Percentiles rank a stretch among this genome's conserved stretches.
These are phyloP conservation scores for Sarcodon sp. DNA, from an alignment of 768 basidiomycete genomes.

Conservation along the genomic window DNA sequence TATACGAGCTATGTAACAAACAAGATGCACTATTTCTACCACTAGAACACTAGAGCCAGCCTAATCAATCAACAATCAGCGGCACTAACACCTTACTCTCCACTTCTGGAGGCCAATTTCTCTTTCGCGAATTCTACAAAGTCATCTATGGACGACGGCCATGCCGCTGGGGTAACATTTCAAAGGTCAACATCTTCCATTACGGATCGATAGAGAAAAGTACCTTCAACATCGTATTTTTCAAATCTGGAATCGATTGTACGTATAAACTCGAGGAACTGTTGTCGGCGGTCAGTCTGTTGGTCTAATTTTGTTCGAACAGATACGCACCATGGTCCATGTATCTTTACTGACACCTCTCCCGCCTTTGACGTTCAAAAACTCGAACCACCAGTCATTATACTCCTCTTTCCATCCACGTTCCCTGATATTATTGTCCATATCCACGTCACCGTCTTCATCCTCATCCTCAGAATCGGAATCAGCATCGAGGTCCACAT, in stretches of 20 bases:
- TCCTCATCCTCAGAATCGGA: slow-evolving; percentile 21
- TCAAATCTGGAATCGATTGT: slow-evolving; percentile 60
- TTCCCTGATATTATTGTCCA: slow-evolving; percentile 16
- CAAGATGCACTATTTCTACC: neutral
- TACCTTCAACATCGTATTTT: slow-evolving; percentile 70
- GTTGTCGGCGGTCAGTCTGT: neutral
- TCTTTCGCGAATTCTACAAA: slow-evolving; percentile 60
- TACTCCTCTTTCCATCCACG: slow-evolving; percentile 54
- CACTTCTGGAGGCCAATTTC: slow-evolving; percentile 13
- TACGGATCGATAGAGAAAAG: slow-evolving; percentile 4
- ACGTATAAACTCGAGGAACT: slow-evolving; percentile 76
- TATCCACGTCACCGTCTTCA: slow-evolving; percentile 27
- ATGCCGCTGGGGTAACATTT: slow-evolving; percentile 40
- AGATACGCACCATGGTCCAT: slow-evolving; percentile 64
- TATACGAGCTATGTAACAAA: neutral
- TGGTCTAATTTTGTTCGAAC: neutral
- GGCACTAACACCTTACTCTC: neutral
- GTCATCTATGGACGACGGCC: slow-evolving; percentile 82
- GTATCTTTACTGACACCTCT: slow-evolving; percentile 84
- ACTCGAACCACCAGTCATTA: slow-evolving; percentile 71
- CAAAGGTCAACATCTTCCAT: neutral
- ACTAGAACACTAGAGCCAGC: neutral
- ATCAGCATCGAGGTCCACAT: slow-evolving; percentile 14
- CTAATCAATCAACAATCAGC: neutral
- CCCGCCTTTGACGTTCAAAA: slow-evolving; percentile 44